A percentile compares a stretch with the other conserved stretches of the same genome.
Evolutionary conservation across 768 basidiomycete genomes (phyloP).

Genomic region (Trametes gibbosa): DNA sequence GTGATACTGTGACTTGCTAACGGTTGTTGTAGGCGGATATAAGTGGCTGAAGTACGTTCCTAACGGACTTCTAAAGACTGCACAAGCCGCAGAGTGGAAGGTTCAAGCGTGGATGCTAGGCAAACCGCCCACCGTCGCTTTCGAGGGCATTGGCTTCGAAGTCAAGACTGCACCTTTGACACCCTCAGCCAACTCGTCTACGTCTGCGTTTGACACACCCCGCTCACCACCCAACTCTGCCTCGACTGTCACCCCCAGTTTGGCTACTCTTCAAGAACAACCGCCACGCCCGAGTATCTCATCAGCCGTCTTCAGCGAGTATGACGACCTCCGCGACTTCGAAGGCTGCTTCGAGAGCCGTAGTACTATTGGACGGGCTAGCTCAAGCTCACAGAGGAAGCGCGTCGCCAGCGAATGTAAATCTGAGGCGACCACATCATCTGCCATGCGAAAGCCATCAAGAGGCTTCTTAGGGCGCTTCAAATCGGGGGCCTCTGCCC

Average conservation of each 20-base stretch:
- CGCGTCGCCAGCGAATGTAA: conserved; percentile 34
- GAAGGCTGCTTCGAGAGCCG: conserved; percentile 82
- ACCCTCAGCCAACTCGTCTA: conserved; percentile 15
- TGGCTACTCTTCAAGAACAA: conserved; percentile 34
- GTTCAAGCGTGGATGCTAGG: conserved; percentile 97
- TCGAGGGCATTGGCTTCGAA: conserved; percentile 83
- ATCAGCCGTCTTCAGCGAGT: conserved; percentile 77
- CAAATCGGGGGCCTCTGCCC: conserved; percentile 43
- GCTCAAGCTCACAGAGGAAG: conserved; percentile 29
- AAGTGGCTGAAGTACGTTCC: conserved; percentile 98
- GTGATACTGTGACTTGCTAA: background rate
- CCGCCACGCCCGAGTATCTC: conserved; percentile 67
- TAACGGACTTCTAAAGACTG: conserved; percentile 87
- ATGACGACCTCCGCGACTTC: conserved; percentile 85
- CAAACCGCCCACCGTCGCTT: conserved; percentile 84
- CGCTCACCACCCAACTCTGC: conserved; percentile 14
- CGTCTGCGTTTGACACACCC: conserved; percentile 5
- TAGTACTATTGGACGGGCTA: conserved; percentile 60
- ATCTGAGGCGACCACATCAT: conserved; percentile 27
- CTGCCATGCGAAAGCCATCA: conserved; percentile 56
- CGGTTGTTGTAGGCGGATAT: conserved; percentile 60
- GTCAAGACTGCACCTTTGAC: conserved; percentile 29
- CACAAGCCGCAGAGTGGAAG: conserved; percentile 97
- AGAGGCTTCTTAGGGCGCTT: conserved; percentile 65
- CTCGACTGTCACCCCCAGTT: conserved; percentile 10